A percentile compares a stretch with the other conserved stretches of the same genome.
Conservation (phyloP, 768 basidiomycete species). For the Podaxis sp. region DNA sequence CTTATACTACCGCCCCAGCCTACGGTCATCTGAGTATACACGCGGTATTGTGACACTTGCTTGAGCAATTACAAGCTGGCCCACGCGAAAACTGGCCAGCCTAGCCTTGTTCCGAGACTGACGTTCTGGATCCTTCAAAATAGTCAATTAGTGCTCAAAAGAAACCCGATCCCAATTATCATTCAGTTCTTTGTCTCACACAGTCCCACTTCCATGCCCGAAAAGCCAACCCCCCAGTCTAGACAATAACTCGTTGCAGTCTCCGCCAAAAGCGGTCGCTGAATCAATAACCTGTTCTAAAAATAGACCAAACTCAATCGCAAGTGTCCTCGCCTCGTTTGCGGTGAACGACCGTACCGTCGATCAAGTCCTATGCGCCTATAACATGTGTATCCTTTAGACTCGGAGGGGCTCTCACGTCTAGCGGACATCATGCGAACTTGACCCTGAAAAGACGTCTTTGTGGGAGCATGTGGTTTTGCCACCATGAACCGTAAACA, state of each 20-base stretch:
- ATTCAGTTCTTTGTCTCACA: background rate
- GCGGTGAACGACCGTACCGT: background rate
- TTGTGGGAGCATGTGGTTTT: background rate
- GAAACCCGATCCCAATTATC: background rate
- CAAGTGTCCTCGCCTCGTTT: constrained; percentile 12
- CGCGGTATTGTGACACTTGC: background rate
- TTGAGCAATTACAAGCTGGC: background rate
- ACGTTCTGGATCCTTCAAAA: background rate
- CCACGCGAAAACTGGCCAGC: constrained; percentile 9
- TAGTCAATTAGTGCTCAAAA: background rate
- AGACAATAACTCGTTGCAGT: background rate
- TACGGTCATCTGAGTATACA: background rate
- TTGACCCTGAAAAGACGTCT: background rate
- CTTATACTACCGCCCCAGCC: background rate
- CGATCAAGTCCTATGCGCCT: background rate
- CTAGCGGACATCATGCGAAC: background rate
- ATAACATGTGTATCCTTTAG: background rate
- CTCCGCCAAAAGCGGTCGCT: constrained; percentile 9
- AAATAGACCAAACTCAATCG: constrained; percentile 1
- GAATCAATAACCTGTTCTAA: constrained; percentile 6
- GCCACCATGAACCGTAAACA: background rate
- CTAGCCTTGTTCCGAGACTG: background rate
- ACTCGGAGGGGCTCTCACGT: background rate
- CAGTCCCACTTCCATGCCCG: background rate
- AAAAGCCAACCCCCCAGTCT: background rate